These are phyloP conservation scores for Dipteronia dyeriana DNA, from an alignment of 345 rosid species.

Conservation along the genomic window DNA sequence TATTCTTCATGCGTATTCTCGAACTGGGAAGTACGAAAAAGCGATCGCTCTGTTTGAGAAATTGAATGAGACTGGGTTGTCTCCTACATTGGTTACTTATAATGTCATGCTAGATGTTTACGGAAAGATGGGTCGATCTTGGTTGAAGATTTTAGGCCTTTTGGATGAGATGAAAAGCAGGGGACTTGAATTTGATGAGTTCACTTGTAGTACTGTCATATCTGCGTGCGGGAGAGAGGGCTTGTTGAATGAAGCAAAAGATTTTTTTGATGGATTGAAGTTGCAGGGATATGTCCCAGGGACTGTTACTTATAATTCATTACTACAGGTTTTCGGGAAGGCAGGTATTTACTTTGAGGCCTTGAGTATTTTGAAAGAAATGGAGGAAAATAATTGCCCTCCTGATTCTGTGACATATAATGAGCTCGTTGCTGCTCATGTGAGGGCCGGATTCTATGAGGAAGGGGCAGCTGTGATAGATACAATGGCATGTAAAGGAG, in stretches of 20 bases:
- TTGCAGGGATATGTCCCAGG: constrained; percentile 71
- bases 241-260: constrained; percentile 69
- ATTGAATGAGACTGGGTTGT: constrained; percentile 65
- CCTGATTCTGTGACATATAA: constrained; percentile 81
- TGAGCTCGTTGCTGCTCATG: constrained; percentile 83
- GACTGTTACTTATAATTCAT: constrained; percentile 76
- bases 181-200: constrained; percentile 71
- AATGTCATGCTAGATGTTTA: constrained; percentile 89
- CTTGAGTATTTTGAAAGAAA: constrained; percentile 69
- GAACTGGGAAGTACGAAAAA: constrained; percentile 53
- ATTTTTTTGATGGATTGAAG: constrained; percentile 66
- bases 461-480: constrained; percentile 81
- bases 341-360: constrained; percentile 77
- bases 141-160: constrained; percentile 58
- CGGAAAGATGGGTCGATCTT: constrained; percentile 88
- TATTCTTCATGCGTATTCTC: constrained; percentile 64
- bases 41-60: constrained; percentile 67
- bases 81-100: constrained; percentile 83
- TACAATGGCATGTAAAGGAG: constrained; percentile 59
- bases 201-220: constrained; percentile 86
- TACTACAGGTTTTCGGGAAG: constrained; percentile 80
- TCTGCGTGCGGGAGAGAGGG: constrained; percentile 94
- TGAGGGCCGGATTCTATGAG: constrained; percentile 75
- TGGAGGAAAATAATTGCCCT: constrained; percentile 75
- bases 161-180: constrained; percentile 68